Evolutionary conservation across 2,329 filamentous ascomycete species (phyloP).

Genomic region (Alternaria sp.): DNA sequence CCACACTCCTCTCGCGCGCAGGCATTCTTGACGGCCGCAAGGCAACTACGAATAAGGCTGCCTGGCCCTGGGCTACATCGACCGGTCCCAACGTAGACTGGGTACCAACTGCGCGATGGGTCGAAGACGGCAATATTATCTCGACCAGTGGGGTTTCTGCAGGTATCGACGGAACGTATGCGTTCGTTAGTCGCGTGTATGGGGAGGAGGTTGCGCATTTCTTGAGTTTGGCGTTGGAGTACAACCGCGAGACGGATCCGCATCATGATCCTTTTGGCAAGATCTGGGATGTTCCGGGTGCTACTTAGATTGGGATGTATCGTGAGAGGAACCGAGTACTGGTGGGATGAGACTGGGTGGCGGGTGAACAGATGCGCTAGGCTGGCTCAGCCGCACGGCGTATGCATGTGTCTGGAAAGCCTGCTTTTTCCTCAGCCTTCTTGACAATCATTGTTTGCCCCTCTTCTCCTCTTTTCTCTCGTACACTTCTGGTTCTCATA

Average conservation of each 20-base stretch:
- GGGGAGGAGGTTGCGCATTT: slow-evolving; percentile 59
- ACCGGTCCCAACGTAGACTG: slow-evolving; percentile 55
- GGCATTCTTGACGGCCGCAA: slow-evolving; percentile 65
- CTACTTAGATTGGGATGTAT: neutral
- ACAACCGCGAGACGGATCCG: slow-evolving; percentile 59
- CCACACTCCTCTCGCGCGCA: slow-evolving; percentile 62
- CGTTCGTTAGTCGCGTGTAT: slow-evolving; percentile 61
- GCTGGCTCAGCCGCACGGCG: too few species aligned
- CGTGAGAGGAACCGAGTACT: too few species aligned
- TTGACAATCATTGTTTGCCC: too few species aligned
- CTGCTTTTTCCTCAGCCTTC: too few species aligned
- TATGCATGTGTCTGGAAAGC: too few species aligned
- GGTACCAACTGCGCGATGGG: slow-evolving; percentile 67
- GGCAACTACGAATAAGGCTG: slow-evolving; percentile 71
- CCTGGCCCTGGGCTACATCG: slow-evolving; percentile 57
- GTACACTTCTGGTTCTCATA: too few species aligned
- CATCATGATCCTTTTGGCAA: slow-evolving; percentile 62
- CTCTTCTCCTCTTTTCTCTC: too few species aligned
- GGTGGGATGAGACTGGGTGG: too few species aligned
- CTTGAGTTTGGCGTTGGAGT: slow-evolving; percentile 61
- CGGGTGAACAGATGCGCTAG: too few species aligned
- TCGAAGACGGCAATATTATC: slow-evolving; percentile 70
- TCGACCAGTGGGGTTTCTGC: slow-evolving; percentile 67
- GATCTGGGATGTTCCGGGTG: slow-evolving; percentile 29
- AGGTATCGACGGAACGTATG: slow-evolving; percentile 66